phyloP scores from a whole-genome alignment of 176 grass and related monocot genomes.

The Hyparrhenia diplandra region DNA sequence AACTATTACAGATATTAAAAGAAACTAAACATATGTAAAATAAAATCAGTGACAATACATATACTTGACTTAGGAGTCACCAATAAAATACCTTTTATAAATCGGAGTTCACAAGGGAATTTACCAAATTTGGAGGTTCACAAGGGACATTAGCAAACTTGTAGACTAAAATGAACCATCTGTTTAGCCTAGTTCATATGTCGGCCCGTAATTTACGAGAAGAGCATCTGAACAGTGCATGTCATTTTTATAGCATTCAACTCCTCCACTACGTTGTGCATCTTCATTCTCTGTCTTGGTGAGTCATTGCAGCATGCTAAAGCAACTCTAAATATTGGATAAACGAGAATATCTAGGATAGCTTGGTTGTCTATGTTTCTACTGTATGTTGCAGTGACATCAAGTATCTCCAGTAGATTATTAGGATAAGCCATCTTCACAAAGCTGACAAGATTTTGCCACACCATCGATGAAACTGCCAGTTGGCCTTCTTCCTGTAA shows the following conservation, averaged over 20 bases:
- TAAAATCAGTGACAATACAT: too few species aligned
- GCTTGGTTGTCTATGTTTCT: not conserved
- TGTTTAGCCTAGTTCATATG: too few species aligned
- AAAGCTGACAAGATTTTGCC: conserved; percentile 19
- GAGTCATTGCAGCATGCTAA: conserved; percentile 2
- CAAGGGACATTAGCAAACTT: too few species aligned
- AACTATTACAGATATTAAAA: too few species aligned
- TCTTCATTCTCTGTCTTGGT: not conserved
- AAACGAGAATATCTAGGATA: not conserved
- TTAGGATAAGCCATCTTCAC: conserved; percentile 32
- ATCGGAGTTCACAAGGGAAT: too few species aligned
- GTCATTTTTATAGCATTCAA: not conserved
- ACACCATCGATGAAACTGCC: not conserved
- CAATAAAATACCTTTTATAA: too few species aligned
- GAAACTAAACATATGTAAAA: too few species aligned
- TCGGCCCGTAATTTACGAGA: not conserved
- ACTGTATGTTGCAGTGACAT: conserved; percentile 17
- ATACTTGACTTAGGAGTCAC: too few species aligned
- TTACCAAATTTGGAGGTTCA: too few species aligned
- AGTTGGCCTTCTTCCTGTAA: conserved; percentile 48
- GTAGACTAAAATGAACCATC: too few species aligned
- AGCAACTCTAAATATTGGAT: conserved; percentile 7
- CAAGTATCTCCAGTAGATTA: conserved; percentile 21
- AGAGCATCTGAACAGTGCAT: not conserved
- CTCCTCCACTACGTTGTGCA: not conserved